These are phyloP conservation scores for Albifimbria verrucaria DNA, from an alignment of 2,329 filamentous ascomycete genomes.

Conservation along the genomic window DNA sequence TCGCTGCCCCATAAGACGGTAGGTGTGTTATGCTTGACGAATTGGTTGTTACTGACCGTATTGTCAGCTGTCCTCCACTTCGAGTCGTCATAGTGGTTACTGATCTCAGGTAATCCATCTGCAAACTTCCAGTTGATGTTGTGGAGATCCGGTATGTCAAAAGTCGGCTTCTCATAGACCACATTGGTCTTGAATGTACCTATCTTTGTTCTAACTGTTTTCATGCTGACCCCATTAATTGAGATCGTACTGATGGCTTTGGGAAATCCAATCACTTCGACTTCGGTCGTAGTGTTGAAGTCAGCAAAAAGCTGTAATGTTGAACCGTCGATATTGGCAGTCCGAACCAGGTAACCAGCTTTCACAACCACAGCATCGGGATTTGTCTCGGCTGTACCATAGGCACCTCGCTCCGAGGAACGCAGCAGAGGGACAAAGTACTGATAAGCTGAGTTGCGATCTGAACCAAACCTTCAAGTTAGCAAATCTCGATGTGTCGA, in stretches of 20 bases:
- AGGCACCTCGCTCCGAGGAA: too few species aligned
- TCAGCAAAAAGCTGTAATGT: constrained; percentile 17
- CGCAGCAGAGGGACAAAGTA: constrained; percentile 16
- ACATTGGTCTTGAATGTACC: constrained; percentile 14
- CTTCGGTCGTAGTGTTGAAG: constrained; percentile 14
- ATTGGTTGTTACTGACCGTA: constrained; percentile 18
- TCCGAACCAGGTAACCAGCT: constrained; percentile 18
- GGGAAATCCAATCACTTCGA: constrained; percentile 17
- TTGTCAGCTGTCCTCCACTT: constrained; percentile 41
- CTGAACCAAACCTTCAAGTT: constrained; percentile 8
- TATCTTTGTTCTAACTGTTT: constrained; percentile 9
- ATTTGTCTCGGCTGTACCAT: constrained; percentile 11
- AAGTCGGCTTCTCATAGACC: constrained; percentile 9
- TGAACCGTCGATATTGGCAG: constrained; percentile 8
- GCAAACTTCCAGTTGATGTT: constrained; percentile 16
- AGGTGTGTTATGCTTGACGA: constrained; percentile 48
- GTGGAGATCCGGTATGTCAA: constrained; percentile 7
- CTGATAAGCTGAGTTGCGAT: constrained; percentile 18
- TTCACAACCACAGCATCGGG: constrained; percentile 16
- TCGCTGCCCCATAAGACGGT: constrained; percentile 62
- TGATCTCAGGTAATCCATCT: constrained; percentile 17
- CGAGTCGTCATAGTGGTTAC: constrained; percentile 29
- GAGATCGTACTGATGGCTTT: constrained; percentile 8
- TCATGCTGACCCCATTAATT: constrained; percentile 13
- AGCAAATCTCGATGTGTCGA: constrained; percentile 2